Percentiles rank a stretch among this genome's conserved stretches.
phyloP scores from a whole-genome alignment of 345 rosid genomes.

The Eucalyptus curtisii region DNA sequence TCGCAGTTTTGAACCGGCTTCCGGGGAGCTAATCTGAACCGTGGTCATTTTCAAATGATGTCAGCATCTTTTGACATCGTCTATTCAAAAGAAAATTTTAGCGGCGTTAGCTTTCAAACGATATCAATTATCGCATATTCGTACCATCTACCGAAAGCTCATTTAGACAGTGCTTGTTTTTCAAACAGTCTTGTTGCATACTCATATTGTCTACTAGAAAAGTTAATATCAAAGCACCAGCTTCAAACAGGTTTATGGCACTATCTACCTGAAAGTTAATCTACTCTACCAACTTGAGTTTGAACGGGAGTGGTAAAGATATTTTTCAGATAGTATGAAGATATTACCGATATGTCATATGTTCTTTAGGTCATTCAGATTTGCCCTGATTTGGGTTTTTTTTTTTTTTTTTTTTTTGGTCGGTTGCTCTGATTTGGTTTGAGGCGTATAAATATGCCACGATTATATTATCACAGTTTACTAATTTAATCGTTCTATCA shows the following conservation, averaged over 20 bases:
- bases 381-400: background rate
- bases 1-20: background rate
- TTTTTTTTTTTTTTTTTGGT: too few relatives aligned
- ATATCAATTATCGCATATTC: background rate
- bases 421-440: background rate
- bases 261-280: background rate
- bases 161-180: background rate
- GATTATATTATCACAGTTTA: background rate
- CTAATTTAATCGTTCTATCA: background rate
- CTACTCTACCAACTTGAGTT: background rate
- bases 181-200: background rate
- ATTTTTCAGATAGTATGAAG: background rate
- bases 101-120: accelerated
- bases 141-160: background rate
- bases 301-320: background rate
- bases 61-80: background rate
- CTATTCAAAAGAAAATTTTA: background rate
- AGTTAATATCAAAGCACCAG: background rate
- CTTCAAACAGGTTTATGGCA: background rate
- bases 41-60: background rate
- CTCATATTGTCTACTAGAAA: background rate
- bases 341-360: background rate
- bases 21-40: background rate
- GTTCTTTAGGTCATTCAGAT: background rate
- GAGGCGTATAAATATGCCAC: background rate